Evolutionary conservation across 176 grass and related monocot genomes (phyloP).

Genomic region (Bromus sterilis): DNA sequence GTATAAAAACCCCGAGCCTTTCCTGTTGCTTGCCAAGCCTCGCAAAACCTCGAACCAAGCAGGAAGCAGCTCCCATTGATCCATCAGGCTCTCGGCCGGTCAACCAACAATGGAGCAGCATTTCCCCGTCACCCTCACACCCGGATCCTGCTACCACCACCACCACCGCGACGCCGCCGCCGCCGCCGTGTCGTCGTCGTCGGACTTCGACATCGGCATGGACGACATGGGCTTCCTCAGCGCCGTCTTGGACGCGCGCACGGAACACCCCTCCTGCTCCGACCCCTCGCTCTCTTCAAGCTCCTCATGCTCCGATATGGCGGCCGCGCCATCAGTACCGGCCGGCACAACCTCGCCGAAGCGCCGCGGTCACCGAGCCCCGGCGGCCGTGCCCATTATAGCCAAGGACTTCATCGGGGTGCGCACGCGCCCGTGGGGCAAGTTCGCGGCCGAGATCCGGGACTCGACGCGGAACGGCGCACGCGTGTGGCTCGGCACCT

Average conservation of each 20-base stretch:
- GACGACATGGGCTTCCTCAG: not conserved
- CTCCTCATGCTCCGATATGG: not conserved
- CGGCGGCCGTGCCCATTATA: not conserved
- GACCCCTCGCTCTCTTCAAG: not conserved
- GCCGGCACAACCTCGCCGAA: too few species aligned
- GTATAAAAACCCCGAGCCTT: too few species aligned
- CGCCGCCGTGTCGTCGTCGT: too few species aligned
- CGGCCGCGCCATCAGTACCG: too few species aligned
- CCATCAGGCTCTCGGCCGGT: too few species aligned
- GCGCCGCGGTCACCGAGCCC: too few species aligned
- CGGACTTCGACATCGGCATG: too few species aligned
- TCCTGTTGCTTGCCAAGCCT: not conserved
- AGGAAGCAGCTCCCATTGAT: not conserved
- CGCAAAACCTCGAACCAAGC: not conserved
- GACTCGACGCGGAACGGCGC: not conserved
- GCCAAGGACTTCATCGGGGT: not conserved
- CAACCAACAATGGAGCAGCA: not conserved
- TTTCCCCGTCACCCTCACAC: not conserved
- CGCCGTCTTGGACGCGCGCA: not conserved
- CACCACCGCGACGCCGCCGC: too few species aligned
- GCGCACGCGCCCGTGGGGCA: not conserved
- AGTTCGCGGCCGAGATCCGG: not conserved
- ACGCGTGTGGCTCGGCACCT: not conserved
- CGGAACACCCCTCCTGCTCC: too few species aligned
- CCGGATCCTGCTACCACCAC: not conserved